Evolutionary conservation across 2,329 filamentous ascomycete genomes (phyloP), one percentile per base, ranked within the genome.

Genomic region (Exophiala mesophila): DNA sequence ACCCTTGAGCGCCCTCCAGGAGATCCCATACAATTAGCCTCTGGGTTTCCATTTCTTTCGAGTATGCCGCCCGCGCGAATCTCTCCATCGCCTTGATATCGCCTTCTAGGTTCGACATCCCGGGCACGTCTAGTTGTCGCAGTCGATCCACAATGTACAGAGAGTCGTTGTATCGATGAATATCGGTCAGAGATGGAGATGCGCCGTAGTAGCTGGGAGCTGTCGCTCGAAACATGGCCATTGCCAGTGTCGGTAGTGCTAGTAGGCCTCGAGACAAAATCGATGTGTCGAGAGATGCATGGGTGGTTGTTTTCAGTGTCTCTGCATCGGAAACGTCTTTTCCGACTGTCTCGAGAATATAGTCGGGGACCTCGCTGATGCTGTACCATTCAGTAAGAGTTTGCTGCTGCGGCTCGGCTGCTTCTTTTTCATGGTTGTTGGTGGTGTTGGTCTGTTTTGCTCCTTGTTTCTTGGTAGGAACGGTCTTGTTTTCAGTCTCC

Each of bases 301-400:
- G 55, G 32, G 70, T 57, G 28, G 56, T 53, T 32, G 64, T 57
- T 20, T 57, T 55, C 32, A 72, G 58, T 28, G 58, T 50, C 34
- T 66, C 57, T 5, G 65, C 63, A 49, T 73, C 70, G 9, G 54
- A 46, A 24, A 72, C 55, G 39, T 72, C 66, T 31, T 58, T 60
- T 29, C 53, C 54, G 37, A 73, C 60, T 30, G 71, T 61, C 3
- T 56, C 54, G n/a, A 71, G 50, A 9, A 97, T 80, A 3, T 82
- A 78, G 47, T 88, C 82, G 1, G 92, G 90, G 61, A 96, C 83
- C 2, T 85, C 84, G 0, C 90, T 96, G 38, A 95, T 85, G 45
- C 82, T 85, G 62, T 95, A 98, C 1, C 77, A 85, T 65, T 98
- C 92, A 48, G 76, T 84, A 32, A 97, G 67, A 0, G 85, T 84